phyloP scores from a whole-genome alignment of 106 monocot genomes.

The Agapanthus africanus region DNA sequence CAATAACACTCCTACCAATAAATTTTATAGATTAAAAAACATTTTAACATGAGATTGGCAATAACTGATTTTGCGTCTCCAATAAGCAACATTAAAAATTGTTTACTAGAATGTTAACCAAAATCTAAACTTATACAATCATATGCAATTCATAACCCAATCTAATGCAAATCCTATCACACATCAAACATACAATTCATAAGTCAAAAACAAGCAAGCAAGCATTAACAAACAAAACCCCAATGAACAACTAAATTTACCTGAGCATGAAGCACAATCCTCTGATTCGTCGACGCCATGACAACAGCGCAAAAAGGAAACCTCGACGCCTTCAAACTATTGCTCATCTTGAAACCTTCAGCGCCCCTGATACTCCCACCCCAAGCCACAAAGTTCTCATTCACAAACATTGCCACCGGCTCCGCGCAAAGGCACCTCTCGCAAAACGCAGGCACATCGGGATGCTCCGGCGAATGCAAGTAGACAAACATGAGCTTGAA shows the following conservation, averaged over 20 bases:
- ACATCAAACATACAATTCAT: too few relatives aligned
- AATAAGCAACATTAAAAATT: too few relatives aligned
- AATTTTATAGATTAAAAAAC: too few relatives aligned
- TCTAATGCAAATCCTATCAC: too few relatives aligned
- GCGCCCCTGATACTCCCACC: slow-evolving; percentile 80
- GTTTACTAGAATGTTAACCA: too few relatives aligned
- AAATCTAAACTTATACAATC: too few relatives aligned
- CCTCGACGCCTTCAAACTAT: slow-evolving; percentile 79
- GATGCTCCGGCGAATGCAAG: slow-evolving; percentile 90
- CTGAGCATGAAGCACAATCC: slow-evolving; percentile 73
- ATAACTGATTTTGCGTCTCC: too few relatives aligned
- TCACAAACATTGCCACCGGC: slow-evolving; percentile 63
- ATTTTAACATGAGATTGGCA: too few relatives aligned
- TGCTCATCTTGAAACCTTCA: slow-evolving; percentile 99
- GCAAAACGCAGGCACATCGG: slow-evolving; percentile 78
- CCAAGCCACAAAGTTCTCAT: slow-evolving; percentile 89
- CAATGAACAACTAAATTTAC: slow-evolving; percentile 12
- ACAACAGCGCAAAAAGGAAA: slow-evolving; percentile 93
- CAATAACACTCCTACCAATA: too few relatives aligned
- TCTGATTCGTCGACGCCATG: slow-evolving; percentile 64
- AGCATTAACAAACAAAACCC: not conserved
- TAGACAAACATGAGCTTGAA: slow-evolving; percentile 85
- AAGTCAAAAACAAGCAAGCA: not conserved
- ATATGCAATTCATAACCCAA: too few relatives aligned
- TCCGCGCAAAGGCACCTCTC: slow-evolving; percentile 43